Percentiles rank a stretch among this genome's conserved stretches.
phyloP scores from a whole-genome alignment of 352 stramenopile genomes.

The Blastocystis sp. region DNA sequence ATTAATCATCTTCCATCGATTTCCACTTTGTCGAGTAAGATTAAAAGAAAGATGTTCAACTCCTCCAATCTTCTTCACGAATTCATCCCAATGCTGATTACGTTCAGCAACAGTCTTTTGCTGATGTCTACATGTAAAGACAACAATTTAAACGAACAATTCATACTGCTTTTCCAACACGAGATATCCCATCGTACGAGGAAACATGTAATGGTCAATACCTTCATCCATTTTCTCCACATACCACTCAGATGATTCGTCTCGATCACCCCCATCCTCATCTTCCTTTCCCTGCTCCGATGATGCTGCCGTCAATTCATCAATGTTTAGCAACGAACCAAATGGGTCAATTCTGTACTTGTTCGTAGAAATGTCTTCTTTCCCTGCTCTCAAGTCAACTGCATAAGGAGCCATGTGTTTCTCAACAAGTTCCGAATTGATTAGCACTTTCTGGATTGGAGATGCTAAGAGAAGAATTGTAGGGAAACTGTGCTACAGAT shows the following conservation, averaged over 20 bases:
- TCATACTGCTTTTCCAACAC: conserved; percentile 34
- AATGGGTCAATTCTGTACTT: not conserved
- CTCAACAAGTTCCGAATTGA: not conserved
- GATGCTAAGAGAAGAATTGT: conserved; percentile 6
- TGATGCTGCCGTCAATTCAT: not conserved
- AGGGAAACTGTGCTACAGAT: not conserved
- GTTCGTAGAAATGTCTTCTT: not conserved
- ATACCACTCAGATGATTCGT: conserved; percentile 41
- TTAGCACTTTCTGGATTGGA: not conserved
- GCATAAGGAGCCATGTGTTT: conserved; percentile 13
- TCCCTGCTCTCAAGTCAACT: not conserved
- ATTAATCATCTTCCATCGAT: conserved; percentile 35
- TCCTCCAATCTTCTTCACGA: conserved; percentile 23
- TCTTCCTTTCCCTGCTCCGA: not conserved
- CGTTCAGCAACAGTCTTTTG: not conserved
- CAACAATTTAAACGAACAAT: not conserved
- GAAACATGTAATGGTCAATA: conserved; percentile 22
- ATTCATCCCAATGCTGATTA: not conserved
- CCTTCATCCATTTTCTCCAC: conserved; percentile 42
- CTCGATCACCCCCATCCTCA: not conserved
- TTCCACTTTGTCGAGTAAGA: conserved; percentile 41
- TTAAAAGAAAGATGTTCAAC: conserved; percentile 25
- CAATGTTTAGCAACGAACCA: not conserved
- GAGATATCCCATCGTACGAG: conserved; percentile 42
- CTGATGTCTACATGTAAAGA: not conserved